Evolutionary conservation across 2,329 filamentous ascomycete genomes (phyloP).

Genomic region (Cryphonectria carpinicola): DNA sequence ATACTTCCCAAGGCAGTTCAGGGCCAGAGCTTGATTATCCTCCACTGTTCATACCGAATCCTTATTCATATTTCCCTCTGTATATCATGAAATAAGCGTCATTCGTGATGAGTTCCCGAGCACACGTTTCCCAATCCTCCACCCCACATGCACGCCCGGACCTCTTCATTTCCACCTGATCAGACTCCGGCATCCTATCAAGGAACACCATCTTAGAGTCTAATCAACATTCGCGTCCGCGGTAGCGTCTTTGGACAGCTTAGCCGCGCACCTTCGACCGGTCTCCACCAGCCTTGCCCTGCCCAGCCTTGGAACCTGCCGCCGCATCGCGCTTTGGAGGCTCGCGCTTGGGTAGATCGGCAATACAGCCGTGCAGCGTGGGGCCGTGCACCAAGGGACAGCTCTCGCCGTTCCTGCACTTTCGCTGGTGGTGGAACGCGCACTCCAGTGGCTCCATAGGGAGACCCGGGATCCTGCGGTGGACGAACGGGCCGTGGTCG

Average conservation of each 20-base stretch:
- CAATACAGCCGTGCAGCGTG: background rate
- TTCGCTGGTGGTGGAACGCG: background rate
- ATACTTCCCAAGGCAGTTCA: background rate
- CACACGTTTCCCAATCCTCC: background rate
- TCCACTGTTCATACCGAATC: background rate
- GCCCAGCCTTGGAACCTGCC: background rate
- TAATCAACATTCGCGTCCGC: background rate
- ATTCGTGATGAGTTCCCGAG: background rate
- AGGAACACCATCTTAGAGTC: background rate
- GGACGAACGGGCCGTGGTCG: background rate
- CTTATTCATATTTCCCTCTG: background rate
- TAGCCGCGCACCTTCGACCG: background rate
- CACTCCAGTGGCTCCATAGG: conserved; percentile 6
- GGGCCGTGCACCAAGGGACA: background rate
- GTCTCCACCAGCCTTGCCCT: background rate
- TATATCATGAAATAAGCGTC: background rate
- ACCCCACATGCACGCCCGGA: no score
- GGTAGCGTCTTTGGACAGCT: background rate
- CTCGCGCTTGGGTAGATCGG: background rate
- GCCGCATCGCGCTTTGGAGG: background rate
- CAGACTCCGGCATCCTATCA: no score
- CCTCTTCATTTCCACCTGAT: background rate
- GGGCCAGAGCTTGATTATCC: background rate
- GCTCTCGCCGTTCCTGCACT: background rate
- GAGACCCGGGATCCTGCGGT: background rate